Evolutionary conservation across 495 filamentous ascomycete genomes (phyloP), one percentile per base, ranked within the genome.

Genomic region (Penicillium verhagenii): DNA sequence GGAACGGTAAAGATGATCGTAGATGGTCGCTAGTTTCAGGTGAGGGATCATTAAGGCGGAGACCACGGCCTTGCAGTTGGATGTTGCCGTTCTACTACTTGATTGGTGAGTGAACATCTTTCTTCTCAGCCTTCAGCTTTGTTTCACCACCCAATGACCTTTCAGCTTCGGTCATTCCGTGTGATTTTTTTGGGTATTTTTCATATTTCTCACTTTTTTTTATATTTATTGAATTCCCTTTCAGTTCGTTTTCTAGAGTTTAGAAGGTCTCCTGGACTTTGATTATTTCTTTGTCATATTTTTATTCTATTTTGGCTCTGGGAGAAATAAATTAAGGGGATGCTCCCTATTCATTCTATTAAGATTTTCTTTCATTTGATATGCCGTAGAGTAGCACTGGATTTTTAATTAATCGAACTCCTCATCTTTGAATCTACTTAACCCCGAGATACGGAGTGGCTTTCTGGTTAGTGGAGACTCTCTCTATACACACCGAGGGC

Each of bases 21-120:
- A 46, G 23, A 29, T 14, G n/a, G 20, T 48, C 52, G 43, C 47
- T 57, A 57, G 54, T 57, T 52, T 57, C 54, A 57, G 42, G 54
- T 46, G 50, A 53, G 50, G 50, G 39, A 52, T 52, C 50, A 52
- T 31, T 38, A n/a, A 37, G 23, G 48, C 29, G 47, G 29, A 23
- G 46, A 48, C 47, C 13, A 8, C 18, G 47, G 35, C 31, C 47
- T 50, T 50, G 29, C 47, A 39, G n/a, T n/a, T 45, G 6, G 23
- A 14, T 26, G 31, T 2, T 24, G 16, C 9, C 24, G 24, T n/a
- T n/a, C 8, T 43, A 8, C n/a, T 35, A 23, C 16, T 13, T 48
- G 26, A 35, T 31, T 48, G 26, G 26, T 48, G 29, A 33, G 10
- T 14, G 40, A 23, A 24, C 18, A 23, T 13, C 16, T 18, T 31